phyloP scores from a whole-genome alignment of 495 filamentous ascomycete species.

The Penicillium roqueforti region DNA sequence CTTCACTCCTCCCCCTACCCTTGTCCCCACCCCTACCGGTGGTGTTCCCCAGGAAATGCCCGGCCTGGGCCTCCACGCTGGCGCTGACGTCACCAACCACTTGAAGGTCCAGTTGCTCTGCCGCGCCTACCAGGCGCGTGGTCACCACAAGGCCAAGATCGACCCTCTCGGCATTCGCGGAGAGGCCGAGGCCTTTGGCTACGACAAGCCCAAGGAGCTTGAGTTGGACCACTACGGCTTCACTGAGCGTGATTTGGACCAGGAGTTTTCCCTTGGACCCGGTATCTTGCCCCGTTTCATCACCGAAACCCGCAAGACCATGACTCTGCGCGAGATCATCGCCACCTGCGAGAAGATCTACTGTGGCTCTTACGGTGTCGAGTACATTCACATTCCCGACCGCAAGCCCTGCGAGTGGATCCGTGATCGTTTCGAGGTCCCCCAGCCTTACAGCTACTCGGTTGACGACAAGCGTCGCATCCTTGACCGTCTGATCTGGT shows the following conservation, averaged over 20 bases:
- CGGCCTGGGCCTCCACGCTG: slow-evolving; percentile 63
- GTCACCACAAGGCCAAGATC: slow-evolving; percentile 96
- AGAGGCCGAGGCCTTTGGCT: slow-evolving; percentile 79
- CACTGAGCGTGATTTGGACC: slow-evolving; percentile 88
- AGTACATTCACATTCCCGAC: slow-evolving; percentile 98
- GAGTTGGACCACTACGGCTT: slow-evolving; percentile 91
- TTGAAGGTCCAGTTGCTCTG: slow-evolving; percentile 97
- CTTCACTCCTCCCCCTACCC: slow-evolving; percentile 89
- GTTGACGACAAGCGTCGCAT: slow-evolving; percentile 97
- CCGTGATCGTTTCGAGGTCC: slow-evolving; percentile 87
- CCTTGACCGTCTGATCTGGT: slow-evolving; percentile 96
- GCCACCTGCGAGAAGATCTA: slow-evolving; percentile 90
- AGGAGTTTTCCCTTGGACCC: slow-evolving; percentile 87
- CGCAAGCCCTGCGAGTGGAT: slow-evolving; percentile 98
- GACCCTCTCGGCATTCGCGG: slow-evolving; percentile 92
- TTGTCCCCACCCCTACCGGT: slow-evolving; percentile 74
- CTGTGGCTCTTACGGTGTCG: slow-evolving; percentile 92
- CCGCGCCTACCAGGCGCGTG: slow-evolving; percentile 94
- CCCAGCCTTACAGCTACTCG: slow-evolving; percentile 89
- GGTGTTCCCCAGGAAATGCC: slow-evolving; percentile 74
- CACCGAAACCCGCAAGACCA: slow-evolving; percentile 81
- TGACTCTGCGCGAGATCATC: slow-evolving; percentile 94
- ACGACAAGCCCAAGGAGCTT: slow-evolving; percentile 86
- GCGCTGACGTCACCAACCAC: slow-evolving; percentile 88
- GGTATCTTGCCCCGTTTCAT: slow-evolving; percentile 95